These are phyloP conservation scores for Tolypocladium tundrense DNA, from an alignment of 2,329 filamentous ascomycete genomes.

Conservation along the genomic window DNA sequence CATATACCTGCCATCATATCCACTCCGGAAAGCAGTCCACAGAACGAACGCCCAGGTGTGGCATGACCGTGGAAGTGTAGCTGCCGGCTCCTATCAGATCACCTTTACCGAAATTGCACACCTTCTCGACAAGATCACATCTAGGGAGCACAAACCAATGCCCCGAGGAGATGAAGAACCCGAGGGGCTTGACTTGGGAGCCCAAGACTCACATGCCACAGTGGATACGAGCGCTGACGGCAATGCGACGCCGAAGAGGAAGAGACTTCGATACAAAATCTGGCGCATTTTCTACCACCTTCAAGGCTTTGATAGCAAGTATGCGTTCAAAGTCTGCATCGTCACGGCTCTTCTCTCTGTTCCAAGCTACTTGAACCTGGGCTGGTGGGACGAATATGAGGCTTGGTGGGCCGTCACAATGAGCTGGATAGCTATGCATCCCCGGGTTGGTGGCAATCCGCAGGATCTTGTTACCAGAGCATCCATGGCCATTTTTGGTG, in stretches of 20 bases:
- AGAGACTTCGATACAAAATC: slow-evolving; percentile 31
- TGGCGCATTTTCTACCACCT: slow-evolving; percentile 41
- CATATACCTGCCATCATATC: slow-evolving; percentile 42
- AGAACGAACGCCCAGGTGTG: slow-evolving; percentile 46
- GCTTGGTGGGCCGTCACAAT: slow-evolving; percentile 49
- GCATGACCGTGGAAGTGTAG: slow-evolving; percentile 48
- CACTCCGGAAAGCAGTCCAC: slow-evolving; percentile 40
- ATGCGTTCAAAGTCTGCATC: slow-evolving; percentile 45
- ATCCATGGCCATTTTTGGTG: slow-evolving; percentile 38
- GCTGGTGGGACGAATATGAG: slow-evolving; percentile 46
- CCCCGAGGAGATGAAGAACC: slow-evolving; percentile 12
- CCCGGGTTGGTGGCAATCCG: slow-evolving; percentile 44
- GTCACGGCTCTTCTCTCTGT: slow-evolving; percentile 40
- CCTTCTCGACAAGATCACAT: slow-evolving; percentile 32
- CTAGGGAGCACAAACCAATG: slow-evolving; percentile 23
- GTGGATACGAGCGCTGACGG: slow-evolving; percentile 28
- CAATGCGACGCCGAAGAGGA: slow-evolving; percentile 20
- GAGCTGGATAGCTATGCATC: slow-evolving; percentile 43
- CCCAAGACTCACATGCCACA: slow-evolving; percentile 21
- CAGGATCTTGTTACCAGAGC: slow-evolving; percentile 45
- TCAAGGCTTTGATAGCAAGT: slow-evolving; percentile 48
- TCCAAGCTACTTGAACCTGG: slow-evolving; percentile 37
- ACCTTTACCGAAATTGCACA: slow-evolving; percentile 33
- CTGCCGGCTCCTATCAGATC: slow-evolving; percentile 38
- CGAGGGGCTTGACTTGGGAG: neutral